Conservation (phyloP, 192 early-diverging fungal genomes). For the Podila epigama region DNA sequence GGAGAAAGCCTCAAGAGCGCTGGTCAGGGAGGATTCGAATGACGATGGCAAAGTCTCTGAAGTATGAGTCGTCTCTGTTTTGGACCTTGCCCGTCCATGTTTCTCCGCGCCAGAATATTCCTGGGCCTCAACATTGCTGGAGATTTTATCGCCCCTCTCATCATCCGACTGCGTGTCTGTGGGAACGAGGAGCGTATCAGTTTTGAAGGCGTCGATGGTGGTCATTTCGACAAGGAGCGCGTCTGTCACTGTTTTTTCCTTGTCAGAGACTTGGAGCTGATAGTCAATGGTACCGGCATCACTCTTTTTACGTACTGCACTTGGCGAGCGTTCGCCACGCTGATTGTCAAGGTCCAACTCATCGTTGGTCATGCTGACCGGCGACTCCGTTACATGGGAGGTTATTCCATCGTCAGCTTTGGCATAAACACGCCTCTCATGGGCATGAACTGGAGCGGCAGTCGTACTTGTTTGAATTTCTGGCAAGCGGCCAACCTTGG, state of each 20-base stretch:
- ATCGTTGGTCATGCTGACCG: too few species aligned
- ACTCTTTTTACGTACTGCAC: background rate
- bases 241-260: background rate
- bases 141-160: background rate
- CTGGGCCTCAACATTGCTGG: too few species aligned
- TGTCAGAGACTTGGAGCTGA: conserved; percentile 8
- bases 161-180: too few species aligned
- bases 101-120: too few species aligned
- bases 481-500: conserved; percentile 25
- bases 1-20: conserved; percentile 1
- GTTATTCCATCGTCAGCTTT: too few species aligned
- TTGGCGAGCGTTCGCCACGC: too few species aligned
- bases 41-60: background rate
- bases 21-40: background rate
- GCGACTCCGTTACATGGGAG: too few species aligned
- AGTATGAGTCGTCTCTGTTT: too few species aligned
- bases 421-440: too few species aligned
- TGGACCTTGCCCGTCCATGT: too few species aligned
- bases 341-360: too few species aligned
- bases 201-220: background rate
- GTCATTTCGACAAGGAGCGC: conserved; percentile 1
- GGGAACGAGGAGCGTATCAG: background rate
- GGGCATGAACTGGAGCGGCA: too few species aligned
- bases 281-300: background rate
- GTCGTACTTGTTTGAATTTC: conserved; percentile 14